Evolutionary conservation across 2,329 filamentous ascomycete species (phyloP), one percentile per base, ranked within the genome.

Genomic region (Aspergillus chevalieri): DNA sequence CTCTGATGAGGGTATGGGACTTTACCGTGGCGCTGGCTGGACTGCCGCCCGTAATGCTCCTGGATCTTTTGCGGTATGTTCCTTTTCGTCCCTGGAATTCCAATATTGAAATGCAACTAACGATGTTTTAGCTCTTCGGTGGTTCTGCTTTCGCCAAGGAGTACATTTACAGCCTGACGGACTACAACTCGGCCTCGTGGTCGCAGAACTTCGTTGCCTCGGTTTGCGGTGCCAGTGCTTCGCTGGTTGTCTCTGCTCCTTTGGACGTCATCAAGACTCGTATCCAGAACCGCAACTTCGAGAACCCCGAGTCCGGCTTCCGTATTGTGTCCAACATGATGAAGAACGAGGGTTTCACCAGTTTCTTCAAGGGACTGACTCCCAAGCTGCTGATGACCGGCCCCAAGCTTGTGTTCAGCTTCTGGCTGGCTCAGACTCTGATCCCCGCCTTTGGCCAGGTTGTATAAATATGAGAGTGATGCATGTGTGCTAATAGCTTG

Each of bases 341-440:
- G 57, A 88, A 85, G 77, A 83, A 95, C 61, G 93, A 98, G 74
- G 93, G 92, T 19, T 68, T 86, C 51, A 76, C 79, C 14, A 85
- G 86, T 64, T 97, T 98, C 82, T 98, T 98, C 83, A 98, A 98
- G 83, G 93, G 93, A 41, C 75, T 98, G 57, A 87, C 90, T 45
- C 93, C 93, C 55, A 98, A 98, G 86, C 83, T 98, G 57, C 81
- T 98, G 65, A 98, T 98, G 93, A 98, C 93, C 14, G 94, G 93
- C 21, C 93, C 93, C 56, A 98, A 98, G 82, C 81, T 98, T 53
- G 93, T 97, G 55, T 98, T 98, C 79, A 96, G 91, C 53, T 98
- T 98, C 84, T 98, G 93, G 93, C 83, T 98, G 67, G 93, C 93
- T 50, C 93, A 98, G 79, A 97, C 93, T 26, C 78, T 98, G 64